Evolutionary conservation across 1,139 yeast species (phyloP), one percentile per base, ranked within the genome.

Genomic region (Debaryomyces nepalensis): DNA sequence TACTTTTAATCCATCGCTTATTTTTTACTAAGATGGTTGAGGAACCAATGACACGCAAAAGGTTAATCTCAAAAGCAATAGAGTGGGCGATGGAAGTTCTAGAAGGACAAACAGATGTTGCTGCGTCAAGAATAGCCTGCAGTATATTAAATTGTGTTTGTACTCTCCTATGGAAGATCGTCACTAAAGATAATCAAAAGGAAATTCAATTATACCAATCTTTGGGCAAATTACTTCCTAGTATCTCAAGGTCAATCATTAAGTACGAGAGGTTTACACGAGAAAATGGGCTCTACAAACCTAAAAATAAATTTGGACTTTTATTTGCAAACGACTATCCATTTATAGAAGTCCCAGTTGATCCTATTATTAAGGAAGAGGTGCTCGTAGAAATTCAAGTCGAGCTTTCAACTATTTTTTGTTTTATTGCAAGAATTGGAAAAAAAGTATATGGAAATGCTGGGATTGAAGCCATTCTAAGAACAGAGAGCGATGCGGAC

Each of bases 261-360:
- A 74, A 71, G 54, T 75, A 78, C 55, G 74, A 81, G 61, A 76
- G 75, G 52, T 73, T 68, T 53, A 75, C 84, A 34, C 70, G 80
- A 54, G 72, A 72, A 12, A 71, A 72, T 40, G 79, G 75, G 4
- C 66, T 70, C 40, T 81, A 80, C 62, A 77, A 74, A 43, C 75
- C 82, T 20, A 83, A 77, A 59, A 78, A 88, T 64, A 73, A 80
- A 0, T 85, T 81, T 54, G 81, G 88, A 0, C 70, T 70, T 27
- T 63, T 89, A 27, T 89, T 88, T 68, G 96, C 95, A 4, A 73
- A 74, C 14, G 65, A 67, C n/a, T 79, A 77, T 55, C 96, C 96
- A 14, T 84, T 85, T 57, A 67, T 66, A 41, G 83, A 82, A 33
- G 59, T 75, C 33, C 82, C 93, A 1, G 77, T 87, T 53, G 96